phyloP scores from a whole-genome alignment of 2,329 filamentous ascomycete genomes.

The Ophiostoma tasmaniense region DNA sequence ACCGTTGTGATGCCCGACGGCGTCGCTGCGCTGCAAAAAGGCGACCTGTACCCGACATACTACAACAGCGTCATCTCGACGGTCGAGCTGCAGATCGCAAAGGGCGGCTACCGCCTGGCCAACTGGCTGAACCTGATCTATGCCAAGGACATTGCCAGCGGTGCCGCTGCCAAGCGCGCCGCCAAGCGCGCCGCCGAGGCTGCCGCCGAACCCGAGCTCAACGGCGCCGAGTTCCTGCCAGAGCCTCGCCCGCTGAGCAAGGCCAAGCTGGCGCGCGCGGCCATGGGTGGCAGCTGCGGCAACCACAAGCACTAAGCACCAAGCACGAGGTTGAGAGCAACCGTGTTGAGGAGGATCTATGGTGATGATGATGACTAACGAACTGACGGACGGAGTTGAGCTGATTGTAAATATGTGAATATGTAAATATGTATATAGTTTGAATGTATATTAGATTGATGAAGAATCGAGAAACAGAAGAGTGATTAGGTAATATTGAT shows the following conservation, averaged over 20 bases:
- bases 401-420: not conserved
- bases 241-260: slow-evolving; percentile 11
- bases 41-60: slow-evolving; percentile 34
- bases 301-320: slow-evolving; percentile 7
- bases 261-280: slow-evolving; percentile 11
- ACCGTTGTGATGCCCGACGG: slow-evolving; percentile 34
- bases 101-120: slow-evolving; percentile 32
- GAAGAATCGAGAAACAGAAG: not conserved
- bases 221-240: slow-evolving; percentile 13
- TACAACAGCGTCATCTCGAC: slow-evolving; percentile 32
- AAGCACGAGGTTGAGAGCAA: no score
- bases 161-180: not conserved
- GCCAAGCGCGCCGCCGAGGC: not conserved
- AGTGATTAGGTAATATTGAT: not conserved
- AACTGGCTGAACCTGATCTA: slow-evolving; percentile 15
- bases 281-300: slow-evolving; percentile 11
- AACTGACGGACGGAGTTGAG: not conserved
- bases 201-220: not conserved
- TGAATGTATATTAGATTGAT: not conserved
- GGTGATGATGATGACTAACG: not conserved
- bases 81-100: slow-evolving; percentile 37
- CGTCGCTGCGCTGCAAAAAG: slow-evolving; percentile 30
- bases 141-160: not conserved
- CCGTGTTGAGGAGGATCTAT: not conserved
- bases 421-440: not conserved